phyloP scores from a whole-genome alignment of 768 basidiomycete species.

The Russula abietina region DNA sequence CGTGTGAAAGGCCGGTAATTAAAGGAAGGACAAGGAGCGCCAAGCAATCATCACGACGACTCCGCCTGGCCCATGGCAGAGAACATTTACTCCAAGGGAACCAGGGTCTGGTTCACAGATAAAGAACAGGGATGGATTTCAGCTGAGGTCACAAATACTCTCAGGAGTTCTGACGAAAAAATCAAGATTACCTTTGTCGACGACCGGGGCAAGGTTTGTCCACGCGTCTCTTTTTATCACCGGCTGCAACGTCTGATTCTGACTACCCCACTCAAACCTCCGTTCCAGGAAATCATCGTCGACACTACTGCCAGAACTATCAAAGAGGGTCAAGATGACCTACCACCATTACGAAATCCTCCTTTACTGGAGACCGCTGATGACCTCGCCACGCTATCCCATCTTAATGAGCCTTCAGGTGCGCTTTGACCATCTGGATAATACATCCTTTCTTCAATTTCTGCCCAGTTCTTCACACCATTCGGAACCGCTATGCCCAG shows the following conservation, averaged over 20 bases:
- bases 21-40: slow-evolving; percentile 1
- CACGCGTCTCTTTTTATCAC: slow-evolving; percentile 13
- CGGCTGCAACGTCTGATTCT: slow-evolving; percentile 10
- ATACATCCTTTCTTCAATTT: background rate
- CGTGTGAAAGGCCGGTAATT: slow-evolving; percentile 13
- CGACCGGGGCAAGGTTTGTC: slow-evolving; percentile 81
- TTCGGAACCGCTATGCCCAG: slow-evolving; percentile 92
- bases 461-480: slow-evolving; percentile 82
- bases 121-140: slow-evolving; percentile 94
- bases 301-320: slow-evolving; percentile 77
- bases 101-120: slow-evolving; percentile 89
- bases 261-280: background rate
- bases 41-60: slow-evolving; percentile 15
- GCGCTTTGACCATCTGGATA: slow-evolving; percentile 26
- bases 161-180: slow-evolving; percentile 59
- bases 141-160: slow-evolving; percentile 67
- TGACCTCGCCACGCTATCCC: slow-evolving; percentile 95
- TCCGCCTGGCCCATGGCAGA: slow-evolving; percentile 58
- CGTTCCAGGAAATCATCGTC: slow-evolving; percentile 62
- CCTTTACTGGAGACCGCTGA: slow-evolving; percentile 95
- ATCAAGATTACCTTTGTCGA: slow-evolving; percentile 84
- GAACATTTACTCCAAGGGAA: slow-evolving; percentile 88
- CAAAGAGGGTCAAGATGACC: slow-evolving; percentile 67
- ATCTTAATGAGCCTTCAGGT: slow-evolving; percentile 98
- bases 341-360: slow-evolving; percentile 94